A percentile compares a stretch with the other conserved stretches of the same genome.
Conservation (phyloP, 768 basidiomycete genomes). For the Strobilomyces confusus region DNA sequence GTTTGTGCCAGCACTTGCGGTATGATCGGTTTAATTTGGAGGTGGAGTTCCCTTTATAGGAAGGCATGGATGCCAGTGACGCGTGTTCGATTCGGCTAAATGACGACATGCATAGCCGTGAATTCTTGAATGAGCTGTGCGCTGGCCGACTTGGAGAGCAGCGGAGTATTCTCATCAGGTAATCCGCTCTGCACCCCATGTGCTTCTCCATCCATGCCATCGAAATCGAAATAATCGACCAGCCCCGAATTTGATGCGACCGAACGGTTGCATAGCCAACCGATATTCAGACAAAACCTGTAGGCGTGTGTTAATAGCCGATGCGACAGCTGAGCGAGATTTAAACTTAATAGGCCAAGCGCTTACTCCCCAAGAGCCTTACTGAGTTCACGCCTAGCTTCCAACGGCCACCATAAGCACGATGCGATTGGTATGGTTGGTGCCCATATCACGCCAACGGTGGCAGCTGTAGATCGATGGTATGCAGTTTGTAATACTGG, state of each 20-base stretch:
- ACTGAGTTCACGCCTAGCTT: constrained; percentile 84
- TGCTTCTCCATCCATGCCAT: constrained; percentile 16
- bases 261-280: constrained; percentile 91
- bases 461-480: constrained; percentile 77
- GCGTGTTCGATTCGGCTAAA: neutral
- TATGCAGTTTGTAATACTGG: constrained; percentile 68
- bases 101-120: constrained; percentile 76
- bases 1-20: constrained; percentile 89
- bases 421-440: constrained; percentile 83
- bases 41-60: constrained; percentile 78
- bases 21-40: constrained; percentile 87
- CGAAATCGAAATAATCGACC: constrained; percentile 42
- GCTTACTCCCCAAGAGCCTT: constrained; percentile 82
- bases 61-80: too few species aligned
- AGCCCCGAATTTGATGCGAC: constrained; percentile 83
- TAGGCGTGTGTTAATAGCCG: neutral
- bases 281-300: constrained; percentile 90
- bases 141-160: constrained; percentile 34
- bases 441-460: constrained; percentile 85
- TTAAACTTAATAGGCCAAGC: neutral
- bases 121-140: constrained; percentile 68
- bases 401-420: constrained; percentile 93
- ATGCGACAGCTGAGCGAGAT: neutral
- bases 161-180: constrained; percentile 30
- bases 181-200: neutral